Conservation (phyloP, 495 filamentous ascomycete genomes). For the Xylaria cubensis region DNA sequence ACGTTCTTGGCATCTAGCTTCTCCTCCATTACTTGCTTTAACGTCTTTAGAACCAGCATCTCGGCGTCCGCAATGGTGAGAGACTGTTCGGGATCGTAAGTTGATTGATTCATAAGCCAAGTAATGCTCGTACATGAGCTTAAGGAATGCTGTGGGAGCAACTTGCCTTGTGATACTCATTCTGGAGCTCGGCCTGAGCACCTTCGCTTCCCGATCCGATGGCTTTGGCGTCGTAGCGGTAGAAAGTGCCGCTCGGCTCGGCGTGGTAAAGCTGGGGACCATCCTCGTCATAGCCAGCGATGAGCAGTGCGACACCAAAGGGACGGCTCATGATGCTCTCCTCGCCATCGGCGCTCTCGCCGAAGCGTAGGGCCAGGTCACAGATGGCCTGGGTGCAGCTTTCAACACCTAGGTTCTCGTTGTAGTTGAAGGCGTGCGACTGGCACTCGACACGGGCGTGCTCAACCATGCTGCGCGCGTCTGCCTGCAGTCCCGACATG, state of each 20-base stretch:
- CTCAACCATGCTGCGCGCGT: conserved; percentile 95
- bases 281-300: conserved; percentile 97
- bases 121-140: neutral
- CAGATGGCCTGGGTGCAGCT: conserved; percentile 99
- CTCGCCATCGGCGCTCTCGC: conserved; percentile 96
- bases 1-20: conserved; percentile 99
- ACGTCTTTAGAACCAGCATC: conserved; percentile 91
- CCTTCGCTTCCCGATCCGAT: conserved; percentile 97
- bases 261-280: conserved; percentile 97
- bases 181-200: conserved; percentile 96
- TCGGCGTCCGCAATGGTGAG: conserved; percentile 93
- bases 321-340: conserved; percentile 97
- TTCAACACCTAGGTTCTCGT: conserved; percentile 91
- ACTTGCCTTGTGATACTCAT: conserved; percentile 89
- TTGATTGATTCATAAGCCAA: neutral
- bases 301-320: conserved; percentile 94
- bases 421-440: conserved; percentile 96
- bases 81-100: conserved; percentile 57
- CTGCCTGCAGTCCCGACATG: conserved; percentile 96
- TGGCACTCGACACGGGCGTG: conserved; percentile 97
- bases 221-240: conserved; percentile 98
- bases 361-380: conserved; percentile 94
- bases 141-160: neutral
- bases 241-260: conserved; percentile 97
- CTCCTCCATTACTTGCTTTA: conserved; percentile 99